Conservation (phyloP, 805 yeast species). For the Monosporozyma solicola region DNA sequence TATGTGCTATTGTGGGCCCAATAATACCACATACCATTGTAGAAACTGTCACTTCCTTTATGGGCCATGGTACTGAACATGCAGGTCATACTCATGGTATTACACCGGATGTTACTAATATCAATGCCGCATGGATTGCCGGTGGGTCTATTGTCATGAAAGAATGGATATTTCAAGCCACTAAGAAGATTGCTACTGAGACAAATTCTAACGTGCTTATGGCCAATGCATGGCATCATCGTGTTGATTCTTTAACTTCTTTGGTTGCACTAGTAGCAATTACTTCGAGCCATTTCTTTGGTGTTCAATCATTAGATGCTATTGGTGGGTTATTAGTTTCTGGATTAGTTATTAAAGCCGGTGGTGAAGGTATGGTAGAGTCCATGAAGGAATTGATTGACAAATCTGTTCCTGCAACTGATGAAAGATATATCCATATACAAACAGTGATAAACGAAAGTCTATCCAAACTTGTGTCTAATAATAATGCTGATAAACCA, state of each 20-base stretch:
- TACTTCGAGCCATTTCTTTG: constrained; percentile 70
- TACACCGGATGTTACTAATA: constrained; percentile 42
- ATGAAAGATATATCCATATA: constrained; percentile 40
- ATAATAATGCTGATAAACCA: constrained; percentile 34
- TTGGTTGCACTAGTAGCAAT: constrained; percentile 85
- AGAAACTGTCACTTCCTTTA: constrained; percentile 32
- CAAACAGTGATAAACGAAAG: constrained; percentile 33
- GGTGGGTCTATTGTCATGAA: constrained; percentile 78
- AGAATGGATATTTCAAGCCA: constrained; percentile 80
- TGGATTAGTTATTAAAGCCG: constrained; percentile 72
- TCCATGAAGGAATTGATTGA: constrained; percentile 76
- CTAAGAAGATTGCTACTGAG: constrained; percentile 67
- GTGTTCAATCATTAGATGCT: constrained; percentile 80
- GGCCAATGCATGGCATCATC: constrained; percentile 98
- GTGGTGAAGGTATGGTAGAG: constrained; percentile 59
- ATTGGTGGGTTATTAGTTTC: constrained; percentile 89
- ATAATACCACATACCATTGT: constrained; percentile 52
- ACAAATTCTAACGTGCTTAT: constrained; percentile 81
- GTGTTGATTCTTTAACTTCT: constrained; percentile 89
- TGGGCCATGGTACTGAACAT: constrained; percentile 35
- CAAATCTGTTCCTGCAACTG: constrained; percentile 46
- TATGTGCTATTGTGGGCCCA: constrained; percentile 59
- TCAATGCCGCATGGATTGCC: constrained; percentile 96
- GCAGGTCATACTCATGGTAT: constrained; percentile 26
- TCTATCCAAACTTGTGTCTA: constrained; percentile 30